phyloP scores from a whole-genome alignment of 2,329 filamentous ascomycete genomes.

The Botryotinia calthae region DNA sequence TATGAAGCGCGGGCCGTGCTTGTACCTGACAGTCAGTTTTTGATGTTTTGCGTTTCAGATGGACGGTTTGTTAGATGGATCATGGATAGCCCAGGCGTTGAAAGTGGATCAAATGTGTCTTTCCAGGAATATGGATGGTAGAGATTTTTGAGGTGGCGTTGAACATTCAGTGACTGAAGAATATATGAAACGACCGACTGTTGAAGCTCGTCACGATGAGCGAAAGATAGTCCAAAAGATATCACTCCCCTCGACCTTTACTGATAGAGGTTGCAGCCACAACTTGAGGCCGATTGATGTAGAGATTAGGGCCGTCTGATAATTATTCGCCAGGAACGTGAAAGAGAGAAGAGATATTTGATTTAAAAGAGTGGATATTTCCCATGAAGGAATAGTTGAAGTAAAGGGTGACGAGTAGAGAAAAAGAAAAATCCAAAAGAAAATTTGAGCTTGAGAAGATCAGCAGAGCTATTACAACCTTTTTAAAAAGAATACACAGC shows the following conservation, averaged over 20 bases:
- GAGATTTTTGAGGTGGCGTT: neutral
- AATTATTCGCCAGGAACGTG: neutral
- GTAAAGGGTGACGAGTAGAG: slow-evolving; percentile 1
- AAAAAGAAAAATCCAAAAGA: slow-evolving; percentile 1
- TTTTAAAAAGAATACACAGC: slow-evolving; percentile 6
- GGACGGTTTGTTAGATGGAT: neutral
- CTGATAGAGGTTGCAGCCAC: neutral
- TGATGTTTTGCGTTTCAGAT: slow-evolving; percentile 6
- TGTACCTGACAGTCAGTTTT: slow-evolving; percentile 2
- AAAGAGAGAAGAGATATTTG: neutral
- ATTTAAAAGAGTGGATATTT: neutral
- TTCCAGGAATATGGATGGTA: neutral
- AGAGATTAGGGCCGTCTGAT: neutral
- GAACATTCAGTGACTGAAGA: neutral
- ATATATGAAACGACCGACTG: neutral
- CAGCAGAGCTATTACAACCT: neutral
- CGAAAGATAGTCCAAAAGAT: neutral
- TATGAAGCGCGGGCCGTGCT: neutral
- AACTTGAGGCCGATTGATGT: slow-evolving; percentile 1
- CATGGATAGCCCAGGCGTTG: neutral
- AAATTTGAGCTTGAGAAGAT: neutral
- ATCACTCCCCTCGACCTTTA: neutral
- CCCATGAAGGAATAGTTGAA: neutral
- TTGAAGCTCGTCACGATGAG: neutral
- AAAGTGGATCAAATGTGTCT: neutral